A percentile compares a stretch with the other conserved stretches of the same genome.
phyloP scores from a whole-genome alignment of 768 basidiomycete species.

The Stropharia rugosoannulata region DNA sequence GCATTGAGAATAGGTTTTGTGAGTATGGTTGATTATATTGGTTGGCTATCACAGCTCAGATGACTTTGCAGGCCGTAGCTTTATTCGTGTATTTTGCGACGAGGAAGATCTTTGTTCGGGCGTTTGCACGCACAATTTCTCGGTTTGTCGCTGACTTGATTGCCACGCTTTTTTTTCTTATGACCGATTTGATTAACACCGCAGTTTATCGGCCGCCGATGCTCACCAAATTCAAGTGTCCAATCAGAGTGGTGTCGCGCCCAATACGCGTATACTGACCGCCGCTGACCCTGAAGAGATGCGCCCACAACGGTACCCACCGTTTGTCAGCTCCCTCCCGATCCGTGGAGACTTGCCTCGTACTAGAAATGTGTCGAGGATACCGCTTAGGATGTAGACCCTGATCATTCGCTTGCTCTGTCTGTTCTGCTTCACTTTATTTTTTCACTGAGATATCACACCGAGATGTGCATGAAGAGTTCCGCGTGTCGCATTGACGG shows the following conservation, averaged over 20 bases:
- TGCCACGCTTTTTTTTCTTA: no score
- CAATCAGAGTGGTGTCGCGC: no score
- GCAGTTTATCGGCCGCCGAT: no score
- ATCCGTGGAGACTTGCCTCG: background rate
- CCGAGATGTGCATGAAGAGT: background rate
- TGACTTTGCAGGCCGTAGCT: constrained; percentile 28
- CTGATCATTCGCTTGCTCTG: background rate
- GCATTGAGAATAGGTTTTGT: constrained; percentile 33
- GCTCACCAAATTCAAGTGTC: no score
- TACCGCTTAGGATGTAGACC: background rate
- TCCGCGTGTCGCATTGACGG: no score
- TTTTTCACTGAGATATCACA: background rate
- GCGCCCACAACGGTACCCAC: background rate
- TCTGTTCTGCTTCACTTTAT: background rate
- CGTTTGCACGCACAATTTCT: constrained; percentile 2
- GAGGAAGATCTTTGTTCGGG: constrained; percentile 19
- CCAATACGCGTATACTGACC: background rate
- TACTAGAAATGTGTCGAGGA: background rate
- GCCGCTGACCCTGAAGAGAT: background rate
- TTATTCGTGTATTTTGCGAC: constrained; percentile 30
- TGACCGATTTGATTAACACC: no score
- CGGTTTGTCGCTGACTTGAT: no score
- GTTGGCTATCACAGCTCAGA: background rate
- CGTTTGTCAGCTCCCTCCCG: background rate
- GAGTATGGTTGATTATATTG: background rate